These are phyloP conservation scores for Mycena kentingensis DNA, from an alignment of 768 basidiomycete genomes.

Conservation along the genomic window DNA sequence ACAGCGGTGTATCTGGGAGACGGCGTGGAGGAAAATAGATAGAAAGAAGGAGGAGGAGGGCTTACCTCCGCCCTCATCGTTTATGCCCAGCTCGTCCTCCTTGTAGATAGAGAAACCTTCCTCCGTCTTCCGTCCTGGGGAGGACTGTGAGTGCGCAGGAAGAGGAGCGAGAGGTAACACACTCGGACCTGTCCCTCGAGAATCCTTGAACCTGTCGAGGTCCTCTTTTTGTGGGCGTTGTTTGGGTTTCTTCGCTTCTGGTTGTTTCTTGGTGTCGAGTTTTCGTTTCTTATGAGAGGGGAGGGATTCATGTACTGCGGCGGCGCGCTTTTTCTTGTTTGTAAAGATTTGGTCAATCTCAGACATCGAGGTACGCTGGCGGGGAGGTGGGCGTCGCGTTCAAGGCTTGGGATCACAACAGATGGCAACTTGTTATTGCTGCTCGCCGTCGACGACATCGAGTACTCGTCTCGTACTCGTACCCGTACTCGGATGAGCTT, in stretches of 20 bases:
- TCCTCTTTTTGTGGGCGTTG: conserved; percentile 33
- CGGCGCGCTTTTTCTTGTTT: conserved; percentile 37
- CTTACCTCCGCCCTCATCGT: conserved; percentile 71
- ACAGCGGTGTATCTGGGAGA: conserved; percentile 71
- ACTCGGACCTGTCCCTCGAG: conserved; percentile 74
- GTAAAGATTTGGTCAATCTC: conserved; percentile 90
- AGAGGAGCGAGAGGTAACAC: conserved; percentile 32
- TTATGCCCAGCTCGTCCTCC: conserved; percentile 79
- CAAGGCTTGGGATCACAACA: too few species aligned
- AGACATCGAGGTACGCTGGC: too few species aligned
- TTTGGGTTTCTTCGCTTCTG: conserved; percentile 1
- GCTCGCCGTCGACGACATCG: too few species aligned
- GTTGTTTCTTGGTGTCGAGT: conserved; percentile 14
- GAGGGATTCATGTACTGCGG: conserved; percentile 59
- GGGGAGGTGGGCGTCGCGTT: too few species aligned
- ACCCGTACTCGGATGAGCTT: conserved; percentile 43
- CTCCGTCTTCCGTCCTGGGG: conserved; percentile 70
- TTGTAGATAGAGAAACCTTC: conserved; percentile 82
- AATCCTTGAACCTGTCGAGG: conserved; percentile 66
- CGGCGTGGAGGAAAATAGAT: conserved; percentile 24
- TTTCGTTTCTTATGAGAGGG: conserved; percentile 42
- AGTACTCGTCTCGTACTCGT: too few species aligned
- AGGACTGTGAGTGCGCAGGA: conserved; percentile 14
- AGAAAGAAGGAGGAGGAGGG: conserved; percentile 10
- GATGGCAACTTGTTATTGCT: too few species aligned